These are phyloP conservation scores for Thymus mandschuricus DNA, from an alignment of 257 asterid genomes.

Conservation along the genomic window DNA sequence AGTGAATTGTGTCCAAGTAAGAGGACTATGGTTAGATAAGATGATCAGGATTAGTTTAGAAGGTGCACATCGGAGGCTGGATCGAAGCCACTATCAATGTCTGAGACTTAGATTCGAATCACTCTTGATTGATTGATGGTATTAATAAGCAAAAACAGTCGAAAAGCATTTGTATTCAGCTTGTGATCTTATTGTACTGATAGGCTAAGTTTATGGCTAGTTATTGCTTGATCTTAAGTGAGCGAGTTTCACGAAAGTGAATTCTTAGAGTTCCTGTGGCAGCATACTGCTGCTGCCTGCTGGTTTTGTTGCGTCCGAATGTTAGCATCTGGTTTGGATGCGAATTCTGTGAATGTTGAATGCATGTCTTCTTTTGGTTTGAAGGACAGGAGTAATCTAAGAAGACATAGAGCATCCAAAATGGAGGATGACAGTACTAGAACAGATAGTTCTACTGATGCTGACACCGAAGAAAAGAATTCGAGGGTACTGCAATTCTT, in stretches of 20 bases:
- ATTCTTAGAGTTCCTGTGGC: background rate
- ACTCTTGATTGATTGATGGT: background rate
- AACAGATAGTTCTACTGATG: constrained; percentile 89
- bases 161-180: no score
- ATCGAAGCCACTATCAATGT: background rate
- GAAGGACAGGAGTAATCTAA: constrained; percentile 29
- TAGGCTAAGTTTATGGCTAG: background rate
- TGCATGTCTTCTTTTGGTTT: constrained; percentile 25
- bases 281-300: background rate
- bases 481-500: constrained; percentile 49
- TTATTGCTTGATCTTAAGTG: background rate
- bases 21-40: background rate
- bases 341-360: constrained; percentile 21
- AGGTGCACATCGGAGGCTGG: background rate
- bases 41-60: background rate
- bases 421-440: constrained; percentile 89
- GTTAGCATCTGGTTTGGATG: background rate
- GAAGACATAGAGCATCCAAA: constrained; percentile 36
- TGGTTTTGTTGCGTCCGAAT: background rate
- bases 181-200: background rate
- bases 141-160: background rate
- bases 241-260: background rate
- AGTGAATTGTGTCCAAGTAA: background rate
- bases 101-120: background rate
- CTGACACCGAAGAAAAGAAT: constrained; percentile 83